phyloP scores from a whole-genome alignment of 148 eudicot species.

The Amaranthus cruentus region DNA sequence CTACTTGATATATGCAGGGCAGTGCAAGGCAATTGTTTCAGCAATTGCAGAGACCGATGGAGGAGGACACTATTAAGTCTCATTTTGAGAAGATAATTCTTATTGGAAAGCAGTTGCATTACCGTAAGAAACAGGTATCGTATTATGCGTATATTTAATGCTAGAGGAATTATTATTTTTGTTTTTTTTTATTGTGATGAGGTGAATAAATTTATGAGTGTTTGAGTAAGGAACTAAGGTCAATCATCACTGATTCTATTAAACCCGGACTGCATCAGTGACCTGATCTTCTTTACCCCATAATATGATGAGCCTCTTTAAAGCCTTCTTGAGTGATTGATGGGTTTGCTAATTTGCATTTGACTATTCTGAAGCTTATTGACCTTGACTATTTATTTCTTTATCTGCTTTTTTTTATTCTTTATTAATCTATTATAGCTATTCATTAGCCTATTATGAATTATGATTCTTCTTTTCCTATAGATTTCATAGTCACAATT shows the following conservation, averaged over 20 bases:
- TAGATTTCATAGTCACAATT: not conserved
- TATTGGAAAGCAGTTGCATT: constrained; percentile 54
- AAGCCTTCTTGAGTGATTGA: not conserved
- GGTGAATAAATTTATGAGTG: not conserved
- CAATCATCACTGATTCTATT: not conserved
- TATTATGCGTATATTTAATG: not conserved
- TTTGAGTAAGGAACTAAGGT: not conserved
- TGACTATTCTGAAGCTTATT: not conserved
- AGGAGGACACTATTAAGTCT: constrained; percentile 77
- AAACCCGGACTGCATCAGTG: too few species aligned
- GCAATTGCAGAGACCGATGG: constrained; percentile 80
- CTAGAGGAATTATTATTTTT: not conserved
- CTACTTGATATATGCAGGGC: constrained; percentile 46
- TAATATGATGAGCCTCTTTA: not conserved
- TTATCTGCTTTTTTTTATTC: too few species aligned
- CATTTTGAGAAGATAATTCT: constrained; percentile 78
- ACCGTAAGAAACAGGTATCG: constrained; percentile 55
- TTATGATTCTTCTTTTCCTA: not conserved
- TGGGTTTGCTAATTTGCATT: not conserved
- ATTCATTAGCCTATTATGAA: too few species aligned
- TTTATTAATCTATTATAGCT: too few species aligned
- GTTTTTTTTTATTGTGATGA: not conserved
- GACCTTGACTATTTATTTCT: too few species aligned
- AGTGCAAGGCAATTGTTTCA: constrained; percentile 93
- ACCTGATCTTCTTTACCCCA: too few species aligned